Evolutionary conservation across 345 rosid genomes (phyloP).

Genomic region (Triadica sebifera): DNA sequence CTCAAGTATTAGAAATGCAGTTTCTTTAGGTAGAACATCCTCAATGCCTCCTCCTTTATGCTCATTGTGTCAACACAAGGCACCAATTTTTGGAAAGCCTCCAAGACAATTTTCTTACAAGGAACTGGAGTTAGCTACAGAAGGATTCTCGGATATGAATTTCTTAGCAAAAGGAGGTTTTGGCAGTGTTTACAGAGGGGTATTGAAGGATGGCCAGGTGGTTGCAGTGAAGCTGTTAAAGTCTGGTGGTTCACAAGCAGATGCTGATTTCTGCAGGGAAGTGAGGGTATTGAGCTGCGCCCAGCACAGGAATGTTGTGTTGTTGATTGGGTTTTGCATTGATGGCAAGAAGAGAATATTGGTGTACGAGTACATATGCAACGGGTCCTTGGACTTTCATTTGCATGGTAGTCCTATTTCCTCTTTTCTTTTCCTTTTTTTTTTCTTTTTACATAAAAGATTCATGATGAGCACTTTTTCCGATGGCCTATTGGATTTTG

Average conservation of each 20-base stretch:
- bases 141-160: conserved; percentile 54
- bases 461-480: not conserved
- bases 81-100: conserved; percentile 69
- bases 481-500: not conserved
- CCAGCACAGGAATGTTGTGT: conserved; percentile 69
- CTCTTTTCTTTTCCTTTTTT: not conserved
- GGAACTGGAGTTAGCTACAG: conserved; percentile 59
- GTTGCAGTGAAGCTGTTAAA: conserved; percentile 68
- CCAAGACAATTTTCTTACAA: conserved; percentile 55
- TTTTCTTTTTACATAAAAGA: not conserved
- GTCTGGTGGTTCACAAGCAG: conserved; percentile 45
- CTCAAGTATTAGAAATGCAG: conserved; percentile 42
- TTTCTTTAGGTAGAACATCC: conserved; percentile 52
- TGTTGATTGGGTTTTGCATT: conserved; percentile 61
- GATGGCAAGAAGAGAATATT: conserved; percentile 52
- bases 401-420: conserved; percentile 47
- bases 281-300: conserved; percentile 72
- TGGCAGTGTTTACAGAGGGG: conserved; percentile 55
- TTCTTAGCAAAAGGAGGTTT: conserved; percentile 68
- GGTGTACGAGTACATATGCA: conserved; percentile 75
- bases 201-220: conserved; percentile 56
- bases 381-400: conserved; percentile 65
- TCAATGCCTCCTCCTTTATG: conserved; percentile 72
- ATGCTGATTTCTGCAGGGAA: conserved; percentile 70
- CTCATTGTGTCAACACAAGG: conserved; percentile 64